Percentiles rank a stretch among this genome's conserved stretches.
Evolutionary conservation across 225 moss, liverwort and hornwort species (phyloP).

Genomic region (Bryoerythrophyllum caledonicum): DNA sequence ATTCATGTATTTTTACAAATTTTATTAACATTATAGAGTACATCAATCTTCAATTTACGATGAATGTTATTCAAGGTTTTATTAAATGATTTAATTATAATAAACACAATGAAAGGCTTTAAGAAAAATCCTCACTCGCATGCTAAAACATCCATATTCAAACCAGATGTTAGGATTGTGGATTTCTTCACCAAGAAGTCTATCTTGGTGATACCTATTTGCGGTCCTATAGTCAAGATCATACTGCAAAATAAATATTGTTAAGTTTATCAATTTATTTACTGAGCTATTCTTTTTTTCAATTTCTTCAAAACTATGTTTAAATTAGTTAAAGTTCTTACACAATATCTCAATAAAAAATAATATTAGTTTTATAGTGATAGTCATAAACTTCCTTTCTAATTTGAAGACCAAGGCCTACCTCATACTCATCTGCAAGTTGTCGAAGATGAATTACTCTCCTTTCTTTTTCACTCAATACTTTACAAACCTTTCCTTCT

Average conservation of each 20-base stretch:
- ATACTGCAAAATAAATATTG: constrained; percentile 25
- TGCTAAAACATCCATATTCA: constrained; percentile 84
- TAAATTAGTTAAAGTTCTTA: neutral
- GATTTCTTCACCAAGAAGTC: constrained; percentile 76
- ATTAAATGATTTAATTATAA: neutral
- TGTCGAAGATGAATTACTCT: constrained; percentile 52
- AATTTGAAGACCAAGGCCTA: neutral
- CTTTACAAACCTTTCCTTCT: constrained; percentile 23
- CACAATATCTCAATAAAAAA: neutral
- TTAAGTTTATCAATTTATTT: neutral
- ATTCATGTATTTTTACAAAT: neutral
- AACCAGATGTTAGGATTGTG: constrained; percentile 73
- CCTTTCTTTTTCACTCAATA: constrained; percentile 31
- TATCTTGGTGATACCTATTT: constrained; percentile 72
- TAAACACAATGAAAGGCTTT: neutral
- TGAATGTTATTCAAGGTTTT: neutral
- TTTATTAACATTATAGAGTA: neutral
- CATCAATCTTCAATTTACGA: neutral
- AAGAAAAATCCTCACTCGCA: constrained; percentile 58
- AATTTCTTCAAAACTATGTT: neutral
- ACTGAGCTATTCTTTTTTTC: neutral
- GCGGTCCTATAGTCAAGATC: constrained; percentile 54
- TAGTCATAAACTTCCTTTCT: accelerated
- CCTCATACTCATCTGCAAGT: constrained; percentile 86
- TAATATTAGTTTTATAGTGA: neutral